phyloP scores from a whole-genome alignment of 352 stramenopile genomes.

The Globisporangium abappressorium region DNA sequence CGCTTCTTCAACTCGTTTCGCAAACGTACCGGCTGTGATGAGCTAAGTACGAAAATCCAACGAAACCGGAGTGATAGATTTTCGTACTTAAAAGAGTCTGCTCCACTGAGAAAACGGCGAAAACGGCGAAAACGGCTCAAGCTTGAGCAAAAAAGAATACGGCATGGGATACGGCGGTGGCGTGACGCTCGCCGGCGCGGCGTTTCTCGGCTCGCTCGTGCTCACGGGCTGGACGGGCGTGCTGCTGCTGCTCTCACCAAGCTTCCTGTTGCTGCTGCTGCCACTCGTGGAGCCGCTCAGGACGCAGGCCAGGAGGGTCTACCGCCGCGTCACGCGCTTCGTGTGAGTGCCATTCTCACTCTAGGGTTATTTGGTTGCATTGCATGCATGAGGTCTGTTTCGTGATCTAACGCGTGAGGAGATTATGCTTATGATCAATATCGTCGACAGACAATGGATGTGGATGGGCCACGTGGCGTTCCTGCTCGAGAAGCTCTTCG shows the following conservation, averaged over 20 bases:
- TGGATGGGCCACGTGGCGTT: conserved; percentile 76
- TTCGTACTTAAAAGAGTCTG: neutral
- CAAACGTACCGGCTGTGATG: neutral
- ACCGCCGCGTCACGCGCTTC: conserved; percentile 52
- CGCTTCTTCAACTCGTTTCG: neutral
- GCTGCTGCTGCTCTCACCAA: conserved; percentile 54
- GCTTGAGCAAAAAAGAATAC: neutral
- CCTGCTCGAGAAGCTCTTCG: conserved; percentile 60
- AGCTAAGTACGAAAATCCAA: neutral
- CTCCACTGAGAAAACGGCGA: neutral
- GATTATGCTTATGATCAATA: neutral
- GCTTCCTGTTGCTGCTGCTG: conserved; percentile 40
- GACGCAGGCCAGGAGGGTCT: conserved; percentile 29
- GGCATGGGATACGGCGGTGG: conserved; percentile 24
- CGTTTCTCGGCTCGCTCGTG: conserved; percentile 50
- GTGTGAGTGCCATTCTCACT: conserved; percentile 30
- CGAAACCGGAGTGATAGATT: too few species aligned
- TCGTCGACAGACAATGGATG: conserved; percentile 52
- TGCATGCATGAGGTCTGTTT: neutral
- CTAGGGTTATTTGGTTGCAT: neutral
- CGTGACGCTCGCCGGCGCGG: conserved; percentile 37
- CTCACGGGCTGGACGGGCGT: conserved; percentile 58
- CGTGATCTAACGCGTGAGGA: neutral
- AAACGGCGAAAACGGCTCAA: too few species aligned
- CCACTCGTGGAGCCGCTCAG: conserved; percentile 19